phyloP scores from a whole-genome alignment of 2,329 filamentous ascomycete species.

The Penicillium oxalicum region DNA sequence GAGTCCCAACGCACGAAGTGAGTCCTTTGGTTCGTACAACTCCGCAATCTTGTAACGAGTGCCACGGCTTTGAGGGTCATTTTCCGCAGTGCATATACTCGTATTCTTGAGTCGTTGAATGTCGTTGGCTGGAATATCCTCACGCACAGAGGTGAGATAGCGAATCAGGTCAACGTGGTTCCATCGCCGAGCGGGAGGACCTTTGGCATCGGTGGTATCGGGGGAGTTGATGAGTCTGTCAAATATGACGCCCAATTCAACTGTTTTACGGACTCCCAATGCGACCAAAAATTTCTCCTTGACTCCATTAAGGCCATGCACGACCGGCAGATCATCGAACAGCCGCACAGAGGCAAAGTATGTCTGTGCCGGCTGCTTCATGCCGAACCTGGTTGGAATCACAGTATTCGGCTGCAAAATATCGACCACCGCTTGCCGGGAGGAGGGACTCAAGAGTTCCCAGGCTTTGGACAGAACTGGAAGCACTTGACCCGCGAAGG shows the following conservation, averaged over 20 bases:
- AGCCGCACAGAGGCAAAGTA: slow-evolving; percentile 93
- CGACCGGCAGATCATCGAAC: slow-evolving; percentile 85
- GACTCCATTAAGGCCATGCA: slow-evolving; percentile 67
- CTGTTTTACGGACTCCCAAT: slow-evolving; percentile 87
- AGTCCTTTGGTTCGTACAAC: slow-evolving; percentile 71
- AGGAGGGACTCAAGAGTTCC: slow-evolving; percentile 66
- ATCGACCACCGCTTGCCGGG: slow-evolving; percentile 59
- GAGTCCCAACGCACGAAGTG: slow-evolving; percentile 62
- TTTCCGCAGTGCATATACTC: slow-evolving; percentile 74
- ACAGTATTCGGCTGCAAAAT: slow-evolving; percentile 64
- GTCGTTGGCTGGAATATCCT: slow-evolving; percentile 81
- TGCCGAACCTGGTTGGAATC: slow-evolving; percentile 85
- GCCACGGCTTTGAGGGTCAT: slow-evolving; percentile 50
- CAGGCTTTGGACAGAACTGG: slow-evolving; percentile 81
- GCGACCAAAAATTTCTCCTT: slow-evolving; percentile 85
- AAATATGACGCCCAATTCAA: slow-evolving; percentile 92
- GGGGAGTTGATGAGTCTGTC: slow-evolving; percentile 66
- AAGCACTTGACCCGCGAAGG: slow-evolving; percentile 72
- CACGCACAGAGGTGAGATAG: slow-evolving; percentile 81
- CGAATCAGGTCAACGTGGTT: slow-evolving; percentile 93
- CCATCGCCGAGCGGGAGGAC: slow-evolving; percentile 57
- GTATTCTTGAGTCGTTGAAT: slow-evolving; percentile 71
- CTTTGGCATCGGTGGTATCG: slow-evolving; percentile 42
- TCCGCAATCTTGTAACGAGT: slow-evolving; percentile 66
- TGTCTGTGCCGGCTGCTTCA: slow-evolving; percentile 76